These are phyloP conservation scores for Hymenoscyphus salicellus DNA, from an alignment of 2,329 filamentous ascomycete genomes.

Conservation along the genomic window DNA sequence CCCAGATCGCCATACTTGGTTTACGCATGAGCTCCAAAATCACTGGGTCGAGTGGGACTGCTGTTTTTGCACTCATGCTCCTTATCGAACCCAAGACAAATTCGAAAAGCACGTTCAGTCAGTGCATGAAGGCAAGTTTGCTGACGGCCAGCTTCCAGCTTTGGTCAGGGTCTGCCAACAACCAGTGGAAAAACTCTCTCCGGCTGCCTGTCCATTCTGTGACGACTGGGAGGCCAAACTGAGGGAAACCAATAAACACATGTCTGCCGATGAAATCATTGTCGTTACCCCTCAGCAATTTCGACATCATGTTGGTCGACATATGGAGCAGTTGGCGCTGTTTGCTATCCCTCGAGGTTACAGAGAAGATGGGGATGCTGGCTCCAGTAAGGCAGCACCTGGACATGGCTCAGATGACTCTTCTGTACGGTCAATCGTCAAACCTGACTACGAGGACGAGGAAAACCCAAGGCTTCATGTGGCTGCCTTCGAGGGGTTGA, in stretches of 20 bases:
- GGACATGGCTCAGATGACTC: neutral
- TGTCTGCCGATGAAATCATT: conserved; percentile 2
- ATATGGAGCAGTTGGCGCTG: conserved; percentile 30
- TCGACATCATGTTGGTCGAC: conserved; percentile 24
- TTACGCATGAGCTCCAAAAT: conserved; percentile 31
- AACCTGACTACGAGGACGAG: neutral
- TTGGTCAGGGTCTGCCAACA: conserved; percentile 21
- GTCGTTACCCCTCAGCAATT: conserved; percentile 21
- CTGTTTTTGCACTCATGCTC: conserved; percentile 20
- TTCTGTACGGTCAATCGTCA: neutral
- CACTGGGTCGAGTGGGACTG: conserved; percentile 30
- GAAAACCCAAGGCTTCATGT: neutral
- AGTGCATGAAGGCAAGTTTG: conserved; percentile 7
- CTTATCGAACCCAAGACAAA: conserved; percentile 1
- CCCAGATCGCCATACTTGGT: conserved; percentile 30
- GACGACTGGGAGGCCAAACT: conserved; percentile 30
- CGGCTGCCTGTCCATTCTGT: conserved; percentile 33
- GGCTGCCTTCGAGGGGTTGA: neutral
- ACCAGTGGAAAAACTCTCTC: conserved; percentile 14
- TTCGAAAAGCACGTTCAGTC: conserved; percentile 15
- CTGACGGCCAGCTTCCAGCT: conserved; percentile 14
- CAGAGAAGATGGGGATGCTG: conserved; percentile 15
- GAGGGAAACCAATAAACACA: conserved; percentile 12
- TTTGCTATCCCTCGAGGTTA: conserved; percentile 25
- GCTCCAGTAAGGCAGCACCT: neutral